phyloP scores from a whole-genome alignment of 1,284 basidiomycete species.

The Apiotrichum akiyoshidainum region DNA sequence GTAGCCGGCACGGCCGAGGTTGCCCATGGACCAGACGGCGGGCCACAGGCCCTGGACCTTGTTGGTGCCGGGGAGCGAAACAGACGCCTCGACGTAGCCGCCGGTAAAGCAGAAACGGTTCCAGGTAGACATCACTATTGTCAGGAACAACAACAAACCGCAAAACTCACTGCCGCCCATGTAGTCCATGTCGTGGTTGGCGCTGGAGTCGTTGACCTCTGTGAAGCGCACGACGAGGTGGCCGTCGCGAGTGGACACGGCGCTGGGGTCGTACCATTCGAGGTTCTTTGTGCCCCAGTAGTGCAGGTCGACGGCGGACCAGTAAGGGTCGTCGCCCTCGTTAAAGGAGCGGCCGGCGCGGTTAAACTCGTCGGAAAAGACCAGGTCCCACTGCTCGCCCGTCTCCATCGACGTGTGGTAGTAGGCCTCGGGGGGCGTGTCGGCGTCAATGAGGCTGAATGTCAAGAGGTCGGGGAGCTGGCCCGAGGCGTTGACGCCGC shows the following conservation, averaged over 20 bases:
- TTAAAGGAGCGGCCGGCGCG: constrained; percentile 62
- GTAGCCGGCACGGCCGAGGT: constrained; percentile 54
- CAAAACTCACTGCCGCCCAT: constrained; percentile 61
- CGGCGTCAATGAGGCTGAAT: constrained; percentile 59
- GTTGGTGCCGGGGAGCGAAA: constrained; percentile 74
- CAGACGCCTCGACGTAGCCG: constrained; percentile 67
- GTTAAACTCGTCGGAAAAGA: constrained; percentile 92
- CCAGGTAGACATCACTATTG: constrained; percentile 58
- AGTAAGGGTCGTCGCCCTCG: constrained; percentile 58
- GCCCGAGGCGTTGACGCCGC: constrained; percentile 63
- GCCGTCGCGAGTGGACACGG: constrained; percentile 60
- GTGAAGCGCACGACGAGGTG: constrained; percentile 65
- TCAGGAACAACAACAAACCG: too few species aligned
- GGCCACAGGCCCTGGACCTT: constrained; percentile 66
- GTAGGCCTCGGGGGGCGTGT: constrained; percentile 61
- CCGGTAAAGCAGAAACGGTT: constrained; percentile 91
- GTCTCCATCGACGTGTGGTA: constrained; percentile 61
- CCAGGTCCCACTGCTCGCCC: constrained; percentile 69
- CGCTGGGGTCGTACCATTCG: constrained; percentile 60
- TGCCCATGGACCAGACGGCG: constrained; percentile 54
- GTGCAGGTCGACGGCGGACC: constrained; percentile 55
- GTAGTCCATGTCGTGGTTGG: constrained; percentile 70
- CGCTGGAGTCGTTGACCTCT: constrained; percentile 59
- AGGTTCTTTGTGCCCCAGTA: constrained; percentile 74
- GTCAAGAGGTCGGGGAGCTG: constrained; percentile 52